Conservation (phyloP, 1,284 basidiomycete species). For the Neonothopanus nambi region DNA sequence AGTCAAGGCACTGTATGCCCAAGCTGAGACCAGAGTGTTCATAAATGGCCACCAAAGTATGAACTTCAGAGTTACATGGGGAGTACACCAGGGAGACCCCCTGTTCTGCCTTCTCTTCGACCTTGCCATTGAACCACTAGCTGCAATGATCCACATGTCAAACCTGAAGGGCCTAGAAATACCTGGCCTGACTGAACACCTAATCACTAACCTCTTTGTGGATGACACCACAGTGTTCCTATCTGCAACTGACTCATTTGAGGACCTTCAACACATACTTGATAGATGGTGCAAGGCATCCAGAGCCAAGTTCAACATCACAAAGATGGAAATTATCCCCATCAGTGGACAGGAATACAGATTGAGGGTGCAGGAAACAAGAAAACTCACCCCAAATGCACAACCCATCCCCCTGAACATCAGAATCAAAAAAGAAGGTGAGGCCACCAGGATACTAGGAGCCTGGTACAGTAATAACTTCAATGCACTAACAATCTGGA, state of each 20-base stretch:
- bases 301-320: conserved; percentile 33
- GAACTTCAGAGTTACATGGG: conserved; percentile 16
- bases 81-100: conserved; percentile 27
- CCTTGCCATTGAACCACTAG: conserved; percentile 26
- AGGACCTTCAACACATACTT: conserved; percentile 21
- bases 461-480: conserved; percentile 13
- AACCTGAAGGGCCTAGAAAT: conserved; percentile 20
- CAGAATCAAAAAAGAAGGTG: conserved; percentile 5
- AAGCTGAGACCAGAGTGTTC: conserved; percentile 18
- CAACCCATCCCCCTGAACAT: conserved; percentile 26
- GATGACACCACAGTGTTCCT: conserved; percentile 32
- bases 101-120: conserved; percentile 33
- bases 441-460: conserved; percentile 5
- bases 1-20: conserved; percentile 20
- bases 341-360: conserved; percentile 24
- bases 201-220: conserved; percentile 30
- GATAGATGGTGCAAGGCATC: conserved; percentile 33
- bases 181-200: conserved; percentile 9
- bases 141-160: conserved; percentile 18
- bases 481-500: conserved; percentile 4
- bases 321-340: conserved; percentile 37
- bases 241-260: conserved; percentile 19
- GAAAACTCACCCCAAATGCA: not conserved
- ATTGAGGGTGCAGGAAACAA: not conserved
- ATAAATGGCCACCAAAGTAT: conserved; percentile 22